phyloP scores from a whole-genome alignment of 805 yeast genomes.

The Pichia occidentalis region DNA sequence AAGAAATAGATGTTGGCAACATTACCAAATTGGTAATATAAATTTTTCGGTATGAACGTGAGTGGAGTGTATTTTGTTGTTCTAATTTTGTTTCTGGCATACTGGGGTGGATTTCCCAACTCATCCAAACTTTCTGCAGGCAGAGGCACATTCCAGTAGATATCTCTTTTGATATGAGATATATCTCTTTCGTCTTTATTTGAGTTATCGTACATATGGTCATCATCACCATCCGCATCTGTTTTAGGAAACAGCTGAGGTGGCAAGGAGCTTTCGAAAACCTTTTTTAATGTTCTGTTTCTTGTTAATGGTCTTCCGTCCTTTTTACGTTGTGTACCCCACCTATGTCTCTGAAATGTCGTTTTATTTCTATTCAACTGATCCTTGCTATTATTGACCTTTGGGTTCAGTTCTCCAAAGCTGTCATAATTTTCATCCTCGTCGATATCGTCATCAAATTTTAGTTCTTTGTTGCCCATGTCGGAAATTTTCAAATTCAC shows the following conservation, averaged over 20 bases:
- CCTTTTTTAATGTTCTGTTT: slow-evolving; percentile 45
- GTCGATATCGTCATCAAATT: slow-evolving; percentile 5
- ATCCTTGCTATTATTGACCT: slow-evolving; percentile 18
- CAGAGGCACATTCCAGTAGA: slow-evolving; percentile 53
- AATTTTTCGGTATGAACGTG: slow-evolving; percentile 79
- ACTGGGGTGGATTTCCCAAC: slow-evolving; percentile 52
- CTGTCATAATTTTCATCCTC: slow-evolving; percentile 13
- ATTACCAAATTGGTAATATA: slow-evolving; percentile 73
- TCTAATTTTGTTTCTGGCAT: slow-evolving; percentile 86
- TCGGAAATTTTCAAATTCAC: slow-evolving; percentile 14
- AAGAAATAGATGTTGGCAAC: slow-evolving; percentile 88
- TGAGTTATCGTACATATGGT: slow-evolving; percentile 28
- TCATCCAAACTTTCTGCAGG: slow-evolving; percentile 51
- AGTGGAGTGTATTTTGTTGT: slow-evolving; percentile 94
- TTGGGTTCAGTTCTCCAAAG: slow-evolving; percentile 20
- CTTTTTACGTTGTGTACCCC: slow-evolving; percentile 84
- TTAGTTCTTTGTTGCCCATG: slow-evolving; percentile 3
- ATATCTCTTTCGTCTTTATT: slow-evolving; percentile 24
- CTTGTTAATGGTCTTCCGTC: slow-evolving; percentile 60
- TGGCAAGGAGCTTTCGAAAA: slow-evolving; percentile 19
- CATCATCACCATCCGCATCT: slow-evolving; percentile 18
- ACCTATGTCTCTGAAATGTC: slow-evolving; percentile 67
- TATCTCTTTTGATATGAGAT: slow-evolving; percentile 34
- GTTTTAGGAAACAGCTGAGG: slow-evolving; percentile 17
- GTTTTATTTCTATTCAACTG: slow-evolving; percentile 29